phyloP scores from a whole-genome alignment of 2,329 filamentous ascomycete species.

The Talaromyces sp. region DNA sequence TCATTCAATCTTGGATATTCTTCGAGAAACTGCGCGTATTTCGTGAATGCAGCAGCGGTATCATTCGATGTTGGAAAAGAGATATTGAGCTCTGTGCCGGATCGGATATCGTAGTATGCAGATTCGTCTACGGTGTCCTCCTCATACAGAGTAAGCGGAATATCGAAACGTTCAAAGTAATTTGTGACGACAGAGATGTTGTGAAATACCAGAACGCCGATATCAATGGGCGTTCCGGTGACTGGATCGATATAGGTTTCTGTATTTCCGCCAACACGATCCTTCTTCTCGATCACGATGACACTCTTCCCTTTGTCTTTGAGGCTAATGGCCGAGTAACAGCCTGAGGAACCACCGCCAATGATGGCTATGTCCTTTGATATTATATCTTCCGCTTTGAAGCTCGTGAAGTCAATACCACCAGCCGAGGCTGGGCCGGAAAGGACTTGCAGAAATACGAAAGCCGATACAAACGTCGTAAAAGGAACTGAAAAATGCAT shows the following conservation, averaged over 20 bases:
- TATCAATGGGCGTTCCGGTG: slow-evolving; percentile 25
- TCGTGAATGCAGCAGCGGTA: slow-evolving; percentile 14
- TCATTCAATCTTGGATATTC: slow-evolving; percentile 26
- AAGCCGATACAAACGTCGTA: background rate
- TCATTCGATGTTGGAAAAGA: slow-evolving; percentile 15
- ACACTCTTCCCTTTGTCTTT: slow-evolving; percentile 26
- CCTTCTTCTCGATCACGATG: slow-evolving; percentile 27
- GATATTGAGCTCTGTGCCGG: slow-evolving; percentile 21
- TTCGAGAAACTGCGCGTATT: slow-evolving; percentile 20
- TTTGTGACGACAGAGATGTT: slow-evolving; percentile 22
- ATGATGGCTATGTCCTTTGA: slow-evolving; percentile 29
- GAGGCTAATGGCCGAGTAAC: slow-evolving; percentile 30
- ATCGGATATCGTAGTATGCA: slow-evolving; percentile 28
- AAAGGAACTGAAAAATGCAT: background rate
- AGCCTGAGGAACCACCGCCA: slow-evolving; percentile 30
- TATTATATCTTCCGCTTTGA: slow-evolving; percentile 15
- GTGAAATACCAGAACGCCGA: slow-evolving; percentile 28
- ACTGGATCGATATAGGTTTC: slow-evolving; percentile 26
- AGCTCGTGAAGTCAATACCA: background rate
- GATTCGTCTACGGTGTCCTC: slow-evolving; percentile 6
- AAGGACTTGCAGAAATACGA: background rate
- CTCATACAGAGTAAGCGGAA: background rate
- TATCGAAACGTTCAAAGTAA: slow-evolving; percentile 22
- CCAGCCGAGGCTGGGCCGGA: background rate
- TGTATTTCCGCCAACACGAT: slow-evolving; percentile 28